Evolutionary conservation across 2,329 filamentous ascomycete genomes (phyloP).

Genomic region (Fusarium nanum): DNA sequence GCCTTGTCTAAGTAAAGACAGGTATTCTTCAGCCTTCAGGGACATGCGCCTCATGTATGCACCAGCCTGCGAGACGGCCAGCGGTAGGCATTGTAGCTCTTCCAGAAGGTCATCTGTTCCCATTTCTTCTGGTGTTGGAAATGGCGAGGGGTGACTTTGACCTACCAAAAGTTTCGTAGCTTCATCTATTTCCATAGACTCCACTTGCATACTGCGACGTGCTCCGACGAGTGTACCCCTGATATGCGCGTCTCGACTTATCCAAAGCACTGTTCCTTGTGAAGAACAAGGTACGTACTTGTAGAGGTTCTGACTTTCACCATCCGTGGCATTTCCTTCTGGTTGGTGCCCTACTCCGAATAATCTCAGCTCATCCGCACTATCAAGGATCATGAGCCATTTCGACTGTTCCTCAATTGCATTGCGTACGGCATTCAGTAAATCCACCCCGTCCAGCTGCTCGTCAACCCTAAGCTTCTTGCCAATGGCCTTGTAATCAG

Average conservation of each 20-base stretch:
- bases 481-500: conserved; percentile 48
- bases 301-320: accelerated
- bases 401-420: conserved; percentile 1
- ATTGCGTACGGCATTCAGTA: conserved; percentile 18
- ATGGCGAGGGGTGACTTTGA: background rate
- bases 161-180: background rate
- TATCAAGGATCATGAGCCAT: conserved; percentile 23
- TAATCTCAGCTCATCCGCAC: conserved; percentile 9
- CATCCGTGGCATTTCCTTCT: too few relatives aligned
- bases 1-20: background rate
- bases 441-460: conserved; percentile 36
- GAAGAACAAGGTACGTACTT: background rate
- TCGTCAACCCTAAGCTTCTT: conserved; percentile 39
- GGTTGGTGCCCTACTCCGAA: background rate
- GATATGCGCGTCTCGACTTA: background rate
- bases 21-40: background rate
- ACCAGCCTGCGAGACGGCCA: background rate
- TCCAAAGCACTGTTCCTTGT: background rate
- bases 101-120: background rate
- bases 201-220: background rate
- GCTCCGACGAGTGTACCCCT: background rate
- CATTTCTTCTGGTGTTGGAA: accelerated
- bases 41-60: background rate
- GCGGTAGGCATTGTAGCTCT: background rate
- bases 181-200: background rate